Base-by-base conservation (phyloP, 768 basidiomycete species). In the Botryobasidium botryosum region DNA sequence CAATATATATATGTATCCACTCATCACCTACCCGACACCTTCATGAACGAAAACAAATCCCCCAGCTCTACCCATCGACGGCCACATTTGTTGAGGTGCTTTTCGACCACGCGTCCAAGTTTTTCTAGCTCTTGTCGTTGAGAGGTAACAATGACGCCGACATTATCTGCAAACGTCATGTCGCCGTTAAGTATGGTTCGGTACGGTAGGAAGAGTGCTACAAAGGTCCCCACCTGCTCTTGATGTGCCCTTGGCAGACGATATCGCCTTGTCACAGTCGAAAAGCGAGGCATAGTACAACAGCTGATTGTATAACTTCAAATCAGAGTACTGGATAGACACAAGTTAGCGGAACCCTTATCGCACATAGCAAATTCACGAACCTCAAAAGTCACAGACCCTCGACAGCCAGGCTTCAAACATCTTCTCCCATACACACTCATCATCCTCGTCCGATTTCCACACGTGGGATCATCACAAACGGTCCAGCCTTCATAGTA, bases 401-500 rank as follows among this genome's bases (percentile, higher is more conserved):
- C 84, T 48, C 61, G 67, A 59, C 88, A 92, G 7, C 70, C 74
- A 5, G 59, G 62, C 37, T 72, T 71, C 44, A 88, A 57, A 58
- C 94, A 99, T 40, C 79, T 67, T 26, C 77, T 71, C 5, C 87
- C 90, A 58, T 88, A 91, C 1, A 96, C 86, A 28, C 82, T 69
- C 85, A 96, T 92, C 70, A 79, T 83, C 17, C 94, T 69, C n/a
- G 92, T 90, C 29, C 83, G 71, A 48, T 75, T 68, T 6, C 73
- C 73, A 56, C 94, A 99, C 0, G 78, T 79, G 18, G 73, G 65
- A 50, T 96, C 94, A 53, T 88, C 72, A 61, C 94, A 99, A 4
- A 80, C 63, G 1, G 73, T 79, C 83, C 84, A 91, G 1, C 77
- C 77, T 54, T 94, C 75, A 56, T 99, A 97, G 60, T 91, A 96